Base-by-base conservation (phyloP, 75 land plant species). In the Larix kaempferi region DNA sequence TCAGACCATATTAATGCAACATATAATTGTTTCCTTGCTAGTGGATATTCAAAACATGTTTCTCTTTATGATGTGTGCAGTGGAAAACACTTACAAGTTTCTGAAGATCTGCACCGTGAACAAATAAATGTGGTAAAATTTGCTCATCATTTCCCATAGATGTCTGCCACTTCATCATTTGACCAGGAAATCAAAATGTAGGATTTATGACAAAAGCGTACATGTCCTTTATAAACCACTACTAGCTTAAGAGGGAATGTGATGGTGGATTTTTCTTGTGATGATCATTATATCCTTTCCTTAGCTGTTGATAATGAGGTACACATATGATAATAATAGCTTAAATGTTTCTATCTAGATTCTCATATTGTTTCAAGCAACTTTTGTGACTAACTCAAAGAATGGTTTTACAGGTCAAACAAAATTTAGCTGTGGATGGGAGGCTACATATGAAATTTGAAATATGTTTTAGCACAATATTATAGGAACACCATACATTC, bases 51-150 rank as follows among this genome's bases (percentile, higher is more conserved):
- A 59, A 91, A 84, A 66, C 71, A 91, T 87, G 88, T 91, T 27
- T 91, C 91, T 72, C 80, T 93, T 10, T 93, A 93, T 84, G 96
- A 93, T 81, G 84, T 93, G 62, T 84, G 61, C 75, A 93, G 86
- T 78, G 93, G 93, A 69, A 91, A 76, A 60, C 87, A 85, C 16
- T 75, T 91, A 22, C 92, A 93, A 80, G 71, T 89, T n/a, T 91
- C 86, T 71, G 73, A 80, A 54, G 86, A 93, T 74, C 85, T 93
- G 76, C 96, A 91, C 73, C 77, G 76, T 41, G 94, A 89, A 72
- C 96, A 93, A 67, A 93, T 93, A 35, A 93, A 93, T 82, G 96
- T 93, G 52, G 96, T 93, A 13, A 93, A 91, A 77, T 93, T 93
- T 84, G 83, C 96, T 11, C 87, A 93, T 81, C 91, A 91, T 76